Percentiles rank a stretch among this genome's conserved stretches.
phyloP scores from a whole-genome alignment of 1,284 basidiomycete genomes.

The Trichosporon asahii region DNA sequence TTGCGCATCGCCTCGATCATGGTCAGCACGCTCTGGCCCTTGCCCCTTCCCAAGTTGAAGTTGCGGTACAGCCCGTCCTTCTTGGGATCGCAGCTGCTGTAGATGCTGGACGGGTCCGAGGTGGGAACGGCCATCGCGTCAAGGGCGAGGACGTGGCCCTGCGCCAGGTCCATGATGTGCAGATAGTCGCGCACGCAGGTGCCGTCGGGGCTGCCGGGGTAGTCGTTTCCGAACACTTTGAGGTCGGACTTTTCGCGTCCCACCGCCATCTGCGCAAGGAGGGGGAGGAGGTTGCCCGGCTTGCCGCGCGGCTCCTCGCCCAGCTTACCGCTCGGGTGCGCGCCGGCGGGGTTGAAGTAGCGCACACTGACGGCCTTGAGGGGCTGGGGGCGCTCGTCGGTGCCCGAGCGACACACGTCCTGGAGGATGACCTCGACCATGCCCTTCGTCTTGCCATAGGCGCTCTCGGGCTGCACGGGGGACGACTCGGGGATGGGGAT shows the following conservation, averaged over 20 bases:
- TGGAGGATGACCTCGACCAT: conserved; percentile 89
- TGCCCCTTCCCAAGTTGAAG: conserved; percentile 94
- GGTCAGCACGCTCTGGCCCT: conserved; percentile 86
- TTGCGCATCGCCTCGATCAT: conserved; percentile 95
- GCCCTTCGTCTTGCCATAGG: conserved; percentile 93
- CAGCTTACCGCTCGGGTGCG: conserved; percentile 86
- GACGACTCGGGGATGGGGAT: conserved; percentile 96
- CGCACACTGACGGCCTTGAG: conserved; percentile 55
- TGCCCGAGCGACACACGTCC: conserved; percentile 76
- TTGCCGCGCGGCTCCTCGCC: conserved; percentile 95
- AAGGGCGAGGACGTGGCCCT: conserved; percentile 87
- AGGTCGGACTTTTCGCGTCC: conserved; percentile 80
- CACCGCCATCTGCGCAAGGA: conserved; percentile 92
- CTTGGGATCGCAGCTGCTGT: conserved; percentile 44
- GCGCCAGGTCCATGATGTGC: conserved; percentile 91
- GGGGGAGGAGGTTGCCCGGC: conserved; percentile 90
- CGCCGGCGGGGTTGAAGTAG: conserved; percentile 98
- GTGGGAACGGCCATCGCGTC: conserved; percentile 59
- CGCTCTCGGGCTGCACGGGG: conserved; percentile 81
- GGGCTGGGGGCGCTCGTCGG: conserved; percentile 24
- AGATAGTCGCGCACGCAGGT: conserved; percentile 98
- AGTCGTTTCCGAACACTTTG: conserved; percentile 96
- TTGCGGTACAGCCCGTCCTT: conserved; percentile 67
- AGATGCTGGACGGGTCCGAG: conserved; percentile 39
- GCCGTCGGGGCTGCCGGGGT: conserved; percentile 79